Percentiles rank a stretch among this genome's conserved stretches.
These are phyloP conservation scores for Ophiostoma tasmaniense DNA, from an alignment of 2,329 filamentous ascomycete species.

Conservation along the genomic window DNA sequence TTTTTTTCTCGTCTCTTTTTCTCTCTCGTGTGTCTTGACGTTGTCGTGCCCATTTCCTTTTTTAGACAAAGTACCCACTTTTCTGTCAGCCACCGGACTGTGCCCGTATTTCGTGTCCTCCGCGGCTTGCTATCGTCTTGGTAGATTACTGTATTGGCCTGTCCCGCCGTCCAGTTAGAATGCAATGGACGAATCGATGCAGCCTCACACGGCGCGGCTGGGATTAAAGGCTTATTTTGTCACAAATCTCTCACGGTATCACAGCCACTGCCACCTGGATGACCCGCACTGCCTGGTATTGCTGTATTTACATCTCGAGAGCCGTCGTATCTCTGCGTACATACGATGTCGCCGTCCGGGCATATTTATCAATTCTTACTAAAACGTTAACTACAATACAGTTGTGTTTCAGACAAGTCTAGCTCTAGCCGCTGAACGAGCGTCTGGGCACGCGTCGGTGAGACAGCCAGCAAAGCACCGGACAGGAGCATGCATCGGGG, in stretches of 20 bases:
- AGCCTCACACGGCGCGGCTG: slow-evolving; percentile 13
- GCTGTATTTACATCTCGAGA: not conserved
- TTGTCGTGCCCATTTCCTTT: not conserved
- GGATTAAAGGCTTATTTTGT: not conserved
- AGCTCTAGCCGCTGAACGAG: not conserved
- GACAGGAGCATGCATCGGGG: not conserved
- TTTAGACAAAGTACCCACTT: not conserved
- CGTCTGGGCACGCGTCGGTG: not conserved
- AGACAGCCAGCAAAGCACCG: not conserved
- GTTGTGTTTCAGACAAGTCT: not conserved
- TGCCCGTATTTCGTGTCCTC: not conserved
- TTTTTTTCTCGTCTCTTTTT: not conserved
- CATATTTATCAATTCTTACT: too few species aligned
- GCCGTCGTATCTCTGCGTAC: not conserved
- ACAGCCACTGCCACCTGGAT: not conserved
- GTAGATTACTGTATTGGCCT: not conserved
- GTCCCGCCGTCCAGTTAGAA: not conserved
- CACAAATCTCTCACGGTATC: not conserved
- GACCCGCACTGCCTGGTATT: not conserved
- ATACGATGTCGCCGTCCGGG: not conserved
- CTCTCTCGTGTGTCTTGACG: not conserved
- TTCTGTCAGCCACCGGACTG: slow-evolving; percentile 15
- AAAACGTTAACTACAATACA: not conserved
- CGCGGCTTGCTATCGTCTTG: not conserved
- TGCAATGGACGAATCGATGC: not conserved